Evolutionary conservation across 495 filamentous ascomycete species (phyloP).

Genomic region (Podospora bellae-mahoneyi): DNA sequence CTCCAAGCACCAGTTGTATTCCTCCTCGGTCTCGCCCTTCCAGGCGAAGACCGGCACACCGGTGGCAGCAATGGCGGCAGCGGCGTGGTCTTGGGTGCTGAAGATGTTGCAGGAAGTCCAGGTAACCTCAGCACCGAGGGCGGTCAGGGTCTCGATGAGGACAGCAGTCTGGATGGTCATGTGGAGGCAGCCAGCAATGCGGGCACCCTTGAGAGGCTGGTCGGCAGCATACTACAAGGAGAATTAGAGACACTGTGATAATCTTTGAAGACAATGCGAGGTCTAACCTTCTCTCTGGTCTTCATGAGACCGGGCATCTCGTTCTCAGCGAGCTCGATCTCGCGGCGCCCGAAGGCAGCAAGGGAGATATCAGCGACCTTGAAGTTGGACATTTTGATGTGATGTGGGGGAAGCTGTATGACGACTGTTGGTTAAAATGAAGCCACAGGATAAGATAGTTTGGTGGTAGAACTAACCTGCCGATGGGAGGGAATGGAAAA

Average conservation of each 20-base stretch:
- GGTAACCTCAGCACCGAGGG: constrained; percentile 95
- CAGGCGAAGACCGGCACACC: constrained; percentile 98
- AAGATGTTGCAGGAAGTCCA: constrained; percentile 99
- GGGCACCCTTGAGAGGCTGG: constrained; percentile 84
- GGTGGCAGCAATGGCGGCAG: constrained; percentile 89
- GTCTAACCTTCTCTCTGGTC: constrained; percentile 1
- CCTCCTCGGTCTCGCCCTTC: constrained; percentile 99
- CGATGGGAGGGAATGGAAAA: not conserved
- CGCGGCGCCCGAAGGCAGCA: constrained; percentile 96
- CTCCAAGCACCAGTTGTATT: constrained; percentile 99
- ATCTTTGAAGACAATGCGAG: not conserved
- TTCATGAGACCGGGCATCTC: constrained; percentile 97
- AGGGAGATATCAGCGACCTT: constrained; percentile 98
- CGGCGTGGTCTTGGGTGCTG: constrained; percentile 97
- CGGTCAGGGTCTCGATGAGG: constrained; percentile 92
- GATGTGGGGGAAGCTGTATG: not conserved
- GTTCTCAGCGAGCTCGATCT: constrained; percentile 98
- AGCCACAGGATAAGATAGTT: not conserved
- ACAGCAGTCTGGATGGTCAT: constrained; percentile 99
- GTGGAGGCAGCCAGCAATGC: constrained; percentile 96
- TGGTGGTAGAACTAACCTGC: not conserved
- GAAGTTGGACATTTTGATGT: constrained; percentile 65
- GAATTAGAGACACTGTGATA: not conserved
- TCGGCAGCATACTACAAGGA: constrained; percentile 79
- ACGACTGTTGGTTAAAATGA: not conserved